A percentile compares a stretch with the other conserved stretches of the same genome.
Conservation (phyloP, 495 filamentous ascomycete species). For the Penicillium samsonianum region DNA sequence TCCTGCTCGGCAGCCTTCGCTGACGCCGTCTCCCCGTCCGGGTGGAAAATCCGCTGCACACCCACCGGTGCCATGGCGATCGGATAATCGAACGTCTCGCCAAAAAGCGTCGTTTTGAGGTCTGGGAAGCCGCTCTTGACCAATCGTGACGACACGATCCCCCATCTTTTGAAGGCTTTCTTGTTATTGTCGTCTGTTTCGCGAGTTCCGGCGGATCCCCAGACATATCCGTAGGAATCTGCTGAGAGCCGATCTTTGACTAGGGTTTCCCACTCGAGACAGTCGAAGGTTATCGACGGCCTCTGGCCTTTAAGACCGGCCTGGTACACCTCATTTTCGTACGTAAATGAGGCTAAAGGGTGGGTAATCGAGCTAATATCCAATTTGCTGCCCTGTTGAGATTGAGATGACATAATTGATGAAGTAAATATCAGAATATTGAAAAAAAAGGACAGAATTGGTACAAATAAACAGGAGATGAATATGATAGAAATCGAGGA, state of each 20-base stretch:
- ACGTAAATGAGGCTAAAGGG: neutral
- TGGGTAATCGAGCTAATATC: neutral
- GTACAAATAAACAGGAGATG: neutral
- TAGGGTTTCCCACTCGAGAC: slow-evolving; percentile 35
- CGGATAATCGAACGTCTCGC: slow-evolving; percentile 34
- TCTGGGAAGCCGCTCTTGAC: slow-evolving; percentile 20
- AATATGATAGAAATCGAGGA: neutral
- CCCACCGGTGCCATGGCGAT: slow-evolving; percentile 55
- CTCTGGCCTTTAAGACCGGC: slow-evolving; percentile 35
- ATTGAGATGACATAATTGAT: neutral
- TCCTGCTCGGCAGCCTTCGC: slow-evolving; percentile 44
- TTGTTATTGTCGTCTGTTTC: slow-evolving; percentile 42
- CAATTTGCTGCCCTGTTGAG: neutral
- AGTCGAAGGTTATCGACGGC: slow-evolving; percentile 37
- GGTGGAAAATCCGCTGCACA: slow-evolving; percentile 54
- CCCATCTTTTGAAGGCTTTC: slow-evolving; percentile 43
- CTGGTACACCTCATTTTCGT: slow-evolving; percentile 36
- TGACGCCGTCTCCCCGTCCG: slow-evolving; percentile 44
- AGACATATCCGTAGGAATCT: slow-evolving; percentile 38
- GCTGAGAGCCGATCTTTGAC: slow-evolving; percentile 35
- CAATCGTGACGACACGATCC: slow-evolving; percentile 36
- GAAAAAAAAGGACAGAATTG: no score
- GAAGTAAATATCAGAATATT: neutral
- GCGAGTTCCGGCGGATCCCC: slow-evolving; percentile 39
- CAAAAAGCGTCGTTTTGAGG: slow-evolving; percentile 24